Percentiles rank a stretch among this genome's conserved stretches.
These are phyloP conservation scores for Naumovozyma dairenensis DNA, from an alignment of 805 yeast species.

Conservation along the genomic window DNA sequence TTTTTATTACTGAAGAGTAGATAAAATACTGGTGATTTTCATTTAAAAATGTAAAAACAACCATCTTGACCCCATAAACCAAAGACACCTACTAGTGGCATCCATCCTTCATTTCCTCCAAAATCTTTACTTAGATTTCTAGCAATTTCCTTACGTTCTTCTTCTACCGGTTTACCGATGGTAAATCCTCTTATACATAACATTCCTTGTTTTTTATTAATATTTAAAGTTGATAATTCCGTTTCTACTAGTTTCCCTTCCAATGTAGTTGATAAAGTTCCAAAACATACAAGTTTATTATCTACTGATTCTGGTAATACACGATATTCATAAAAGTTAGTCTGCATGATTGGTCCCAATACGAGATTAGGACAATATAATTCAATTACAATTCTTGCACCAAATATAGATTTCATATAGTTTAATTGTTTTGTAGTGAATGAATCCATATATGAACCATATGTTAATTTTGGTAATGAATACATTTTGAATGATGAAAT, in stretches of 20 bases:
- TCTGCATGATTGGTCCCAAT: constrained; percentile 49
- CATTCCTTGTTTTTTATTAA: constrained; percentile 38
- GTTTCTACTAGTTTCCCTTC: constrained; percentile 46
- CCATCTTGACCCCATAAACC: constrained; percentile 68
- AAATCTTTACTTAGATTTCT: constrained; percentile 23
- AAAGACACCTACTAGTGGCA: constrained; percentile 40
- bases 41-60: constrained; percentile 48
- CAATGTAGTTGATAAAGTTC: constrained; percentile 49
- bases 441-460: constrained; percentile 9
- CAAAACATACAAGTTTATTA: constrained; percentile 33
- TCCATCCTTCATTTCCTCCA: constrained; percentile 42
- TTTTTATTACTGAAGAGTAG: no score
- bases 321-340: constrained; percentile 57
- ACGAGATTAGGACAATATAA: constrained; percentile 30
- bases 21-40: no score
- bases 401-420: constrained; percentile 35
- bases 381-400: constrained; percentile 46
- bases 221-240: constrained; percentile 23
- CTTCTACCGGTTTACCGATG: constrained; percentile 42
- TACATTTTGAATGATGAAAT: constrained; percentile 12
- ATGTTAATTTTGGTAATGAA: constrained; percentile 9
- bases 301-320: constrained; percentile 29
- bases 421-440: constrained; percentile 29
- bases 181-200: constrained; percentile 55
- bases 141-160: constrained; percentile 23